These are phyloP conservation scores for Diutina mesorugosa DNA, from an alignment of 1,139 yeast species.

Conservation along the genomic window DNA sequence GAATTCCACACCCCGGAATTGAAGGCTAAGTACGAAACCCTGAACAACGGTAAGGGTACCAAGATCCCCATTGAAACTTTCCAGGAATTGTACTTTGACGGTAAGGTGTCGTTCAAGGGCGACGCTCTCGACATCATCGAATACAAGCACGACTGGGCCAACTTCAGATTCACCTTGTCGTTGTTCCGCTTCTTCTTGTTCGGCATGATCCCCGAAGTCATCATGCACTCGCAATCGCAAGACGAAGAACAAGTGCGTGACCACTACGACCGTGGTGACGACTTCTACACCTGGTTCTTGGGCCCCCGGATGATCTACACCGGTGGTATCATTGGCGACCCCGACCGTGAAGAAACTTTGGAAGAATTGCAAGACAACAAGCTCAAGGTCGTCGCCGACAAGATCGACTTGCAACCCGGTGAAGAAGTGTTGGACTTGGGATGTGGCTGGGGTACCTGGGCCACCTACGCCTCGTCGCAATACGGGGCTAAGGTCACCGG, in stretches of 20 bases:
- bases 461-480: slow-evolving; percentile 71
- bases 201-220: slow-evolving; percentile 89
- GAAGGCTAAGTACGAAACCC: slow-evolving; percentile 48
- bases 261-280: slow-evolving; percentile 95
- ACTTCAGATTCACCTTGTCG: slow-evolving; percentile 64
- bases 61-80: slow-evolving; percentile 91
- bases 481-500: slow-evolving; percentile 86
- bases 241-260: slow-evolving; percentile 96
- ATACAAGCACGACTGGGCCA: slow-evolving; percentile 86
- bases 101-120: slow-evolving; percentile 79
- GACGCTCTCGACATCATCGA: slow-evolving; percentile 78
- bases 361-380: slow-evolving; percentile 89
- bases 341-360: slow-evolving; percentile 57
- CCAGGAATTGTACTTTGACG: slow-evolving; percentile 77
- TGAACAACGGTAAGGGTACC: slow-evolving; percentile 38
- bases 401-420: slow-evolving; percentile 60
- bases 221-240: slow-evolving; percentile 83
- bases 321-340: slow-evolving; percentile 72
- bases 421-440: slow-evolving; percentile 77
- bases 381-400: slow-evolving; percentile 77
- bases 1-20: slow-evolving; percentile 72
- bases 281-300: slow-evolving; percentile 85
- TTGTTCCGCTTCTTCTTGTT: slow-evolving; percentile 72
- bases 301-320: slow-evolving; percentile 95
- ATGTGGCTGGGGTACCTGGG: slow-evolving; percentile 95